Percentiles rank a stretch among this genome's conserved stretches.
Conservation (phyloP, 352 stramenopile genomes). For the Phytopythium helicoides region DNA sequence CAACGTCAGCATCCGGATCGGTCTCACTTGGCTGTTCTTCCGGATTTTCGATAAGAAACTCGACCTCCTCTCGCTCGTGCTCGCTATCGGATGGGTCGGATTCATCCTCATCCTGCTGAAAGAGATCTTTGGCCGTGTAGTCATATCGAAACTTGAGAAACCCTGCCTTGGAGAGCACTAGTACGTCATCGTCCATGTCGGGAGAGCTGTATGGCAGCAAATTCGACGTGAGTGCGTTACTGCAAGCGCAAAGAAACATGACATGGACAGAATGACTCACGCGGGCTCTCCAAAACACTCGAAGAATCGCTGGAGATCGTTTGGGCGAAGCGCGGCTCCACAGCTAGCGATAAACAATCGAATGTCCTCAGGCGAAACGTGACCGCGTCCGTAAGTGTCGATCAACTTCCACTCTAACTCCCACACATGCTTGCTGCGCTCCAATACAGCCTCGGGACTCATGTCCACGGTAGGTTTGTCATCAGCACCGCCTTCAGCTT, state of each 20-base stretch:
- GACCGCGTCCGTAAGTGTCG: slow-evolving; percentile 45
- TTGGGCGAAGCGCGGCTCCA: slow-evolving; percentile 28
- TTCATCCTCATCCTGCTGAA: not conserved
- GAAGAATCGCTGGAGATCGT: slow-evolving; percentile 52
- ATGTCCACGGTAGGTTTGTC: not conserved
- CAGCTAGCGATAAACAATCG: slow-evolving; percentile 47
- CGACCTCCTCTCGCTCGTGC: not conserved
- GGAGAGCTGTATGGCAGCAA: too few species aligned
- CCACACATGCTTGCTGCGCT: slow-evolving; percentile 28
- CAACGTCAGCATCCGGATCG: not conserved
- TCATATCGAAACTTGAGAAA: slow-evolving; percentile 56
- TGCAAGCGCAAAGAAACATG: too few species aligned
- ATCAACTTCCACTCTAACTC: slow-evolving; percentile 55
- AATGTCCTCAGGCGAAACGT: slow-evolving; percentile 41
- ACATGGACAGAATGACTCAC: not conserved
- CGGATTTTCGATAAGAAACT: not conserved
- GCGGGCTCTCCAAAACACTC: slow-evolving; percentile 42
- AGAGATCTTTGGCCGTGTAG: slow-evolving; percentile 26
- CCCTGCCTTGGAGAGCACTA: slow-evolving; percentile 32
- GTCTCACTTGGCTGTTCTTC: not conserved
- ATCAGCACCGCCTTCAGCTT: not conserved
- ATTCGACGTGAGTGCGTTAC: too few species aligned
- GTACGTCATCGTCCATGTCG: not conserved
- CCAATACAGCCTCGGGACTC: slow-evolving; percentile 17
- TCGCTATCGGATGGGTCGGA: not conserved